Base-by-base conservation (phyloP, 306 rosid species). In the Cicer cuneatum region DNA sequence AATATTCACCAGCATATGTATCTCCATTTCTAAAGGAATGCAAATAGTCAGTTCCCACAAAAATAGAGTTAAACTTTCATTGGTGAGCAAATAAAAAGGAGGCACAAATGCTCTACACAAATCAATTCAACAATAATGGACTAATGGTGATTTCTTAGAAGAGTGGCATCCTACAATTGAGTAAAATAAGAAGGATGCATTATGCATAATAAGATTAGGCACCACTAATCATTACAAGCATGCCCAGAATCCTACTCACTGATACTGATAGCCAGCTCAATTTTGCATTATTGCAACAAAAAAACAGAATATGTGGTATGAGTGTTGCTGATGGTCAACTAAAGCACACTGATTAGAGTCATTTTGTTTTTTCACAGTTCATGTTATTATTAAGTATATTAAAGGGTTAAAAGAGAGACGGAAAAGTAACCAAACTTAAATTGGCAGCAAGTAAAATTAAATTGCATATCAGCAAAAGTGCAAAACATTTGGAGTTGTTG, bases 1-100 rank as follows among this genome's bases (percentile, higher is more conserved):
- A 92, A 79, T 94, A 94, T 64, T 94, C 96, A 53, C 99, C 99
- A 33, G 96, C 94, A 75, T 90, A 94, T 12, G 87, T 89, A 59
- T 95, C 99, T 47, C 99, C 99, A 43, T 95, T 95, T 87, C 99
- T 95, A 83, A 52, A 56, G 6, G 49, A 81, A 35, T 33, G 78
- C 52, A 63, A 73, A 24, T 8, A 71, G 61, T 69, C 61, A 69
- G 64, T 33, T 18, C 13, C 76, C 63, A 39, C 63, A 52, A 38
- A 37, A 54, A 29, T n/a, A 14, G 16, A 53, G 54, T 38, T 51
- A 71, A 33, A 10, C 5, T 78, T 63, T 51, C 75, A 19, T 2
- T 19, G 13, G 40, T 1, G 38, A 75, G 52, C 18, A 57, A 49
- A 53, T 66, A n/a, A 18, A 57, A 40, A 33, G 29, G 41, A 24